Base-by-base conservation (phyloP, 371 early-diverging fungal genomes). In the Umbelopsis sp. region DNA sequence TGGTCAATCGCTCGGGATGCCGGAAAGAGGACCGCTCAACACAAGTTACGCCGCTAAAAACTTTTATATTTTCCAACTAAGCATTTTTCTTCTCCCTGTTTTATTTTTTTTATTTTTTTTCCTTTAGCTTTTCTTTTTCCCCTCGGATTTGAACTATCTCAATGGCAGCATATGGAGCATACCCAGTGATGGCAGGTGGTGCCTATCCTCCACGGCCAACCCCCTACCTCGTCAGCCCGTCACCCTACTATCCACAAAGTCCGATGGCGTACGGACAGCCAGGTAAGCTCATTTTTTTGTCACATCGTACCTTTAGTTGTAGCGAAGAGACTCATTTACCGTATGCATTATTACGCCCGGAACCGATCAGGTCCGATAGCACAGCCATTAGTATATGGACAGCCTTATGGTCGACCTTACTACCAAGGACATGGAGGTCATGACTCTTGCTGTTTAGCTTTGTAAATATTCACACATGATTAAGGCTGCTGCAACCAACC, bases 11-110 rank as follows among this genome's bases (percentile, higher is more conserved):
- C 29, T 53, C 53, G 53, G 53, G 53, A 53, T 53, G 32, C 53
- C 53, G 53, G 53, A 53, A 53, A 53, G 53, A 20, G 53, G 25
- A 45, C 53, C 53, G 53, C 53, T 25, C 22, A 25, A 29, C 29
- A 29, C 29, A 29, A 1, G 25, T 29, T 53, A 53, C 53, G 53
- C 53, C 53, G 29, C 29, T 29, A 29, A 29, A 50, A 50, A 50
- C 45, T 18, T 45, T 18, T 45, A 29, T 29, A 29, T 29, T 29
- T 29, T 29, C 29, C 29, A 29, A 29, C 29, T 29, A 4, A 29
- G 29, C 29, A 29, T 29, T 29, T 22, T 29, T 29, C 29, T 29
- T 4, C 29, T 29, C 29, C 29, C 29, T 29, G 29, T 29, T 29
- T 29, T 29, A 22, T 22, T 22, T 25, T 53, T n/a, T 29, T 5